Evolutionary conservation across 2,329 filamentous ascomycete genomes (phyloP), one percentile per base, ranked within the genome.

Genomic region (Pezicula rhizophila): DNA sequence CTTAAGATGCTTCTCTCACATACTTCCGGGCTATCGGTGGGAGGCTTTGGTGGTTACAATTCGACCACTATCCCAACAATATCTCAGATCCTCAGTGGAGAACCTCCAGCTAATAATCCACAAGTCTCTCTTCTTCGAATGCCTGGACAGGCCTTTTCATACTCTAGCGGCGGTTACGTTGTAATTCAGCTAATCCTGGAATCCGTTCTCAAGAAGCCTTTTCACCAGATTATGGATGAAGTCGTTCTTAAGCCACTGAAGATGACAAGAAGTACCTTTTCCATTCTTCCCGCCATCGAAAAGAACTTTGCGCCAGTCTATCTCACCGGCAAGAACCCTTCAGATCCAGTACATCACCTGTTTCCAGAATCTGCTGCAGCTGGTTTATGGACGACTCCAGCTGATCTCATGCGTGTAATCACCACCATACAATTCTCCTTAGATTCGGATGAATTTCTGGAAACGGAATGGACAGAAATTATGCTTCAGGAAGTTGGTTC

Each of bases 111-210:
- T 4, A 53, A 53, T 40, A 51, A 45, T 18, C 25, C 39, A 10
- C 39, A 34, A 11, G 33, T 53, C 2, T 35, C 12, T 8, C 34
- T 53, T 1, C 7, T 17, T 2, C 5, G 40, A n/a, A 11, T 51
- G 11, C 52, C 52, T 8, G 52, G 52, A n/a, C 46, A 49, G 5
- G 25, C 12, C 17, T 49, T 42, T 28, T 40, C 37, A 8, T 53
- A 53, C 26, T 51, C 52, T 6, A 49, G 48, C 3, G 49, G 52
- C 20, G 52, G 52, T 2, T 38, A 42, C n/a, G 46, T 46, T 5
- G 39, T 51, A 15, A 12, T 53, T 1, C 52, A 53, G 25, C 40
- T 53, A 2, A 47, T 53, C n/a, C 49, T 53, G 15, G 52, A 53
- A 20, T 39, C 33, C 0, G 5, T 15, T 7, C 10, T 47, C 1